Evolutionary conservation across 2,329 filamentous ascomycete species (phyloP).

Genomic region (Ophiostoma australiae): DNA sequence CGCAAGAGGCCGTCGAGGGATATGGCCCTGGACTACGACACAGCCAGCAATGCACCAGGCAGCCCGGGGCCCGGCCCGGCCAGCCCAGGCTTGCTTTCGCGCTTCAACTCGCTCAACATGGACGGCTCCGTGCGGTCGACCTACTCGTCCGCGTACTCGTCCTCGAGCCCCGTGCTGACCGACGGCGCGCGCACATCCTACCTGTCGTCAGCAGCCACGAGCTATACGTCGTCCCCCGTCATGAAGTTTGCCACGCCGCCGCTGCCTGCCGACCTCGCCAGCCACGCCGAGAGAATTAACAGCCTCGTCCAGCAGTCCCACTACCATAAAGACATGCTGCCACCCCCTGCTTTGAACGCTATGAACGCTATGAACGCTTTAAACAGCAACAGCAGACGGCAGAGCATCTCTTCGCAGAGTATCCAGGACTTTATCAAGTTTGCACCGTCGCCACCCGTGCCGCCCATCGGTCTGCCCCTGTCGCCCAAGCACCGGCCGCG

Average conservation of each 20-base stretch:
- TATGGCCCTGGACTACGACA: slow-evolving; percentile 23
- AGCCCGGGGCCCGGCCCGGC: neutral
- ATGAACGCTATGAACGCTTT: too few species aligned
- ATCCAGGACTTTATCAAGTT: slow-evolving; percentile 28
- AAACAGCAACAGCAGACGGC: neutral
- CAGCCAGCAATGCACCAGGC: neutral
- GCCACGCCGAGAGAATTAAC: neutral
- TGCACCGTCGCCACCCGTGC: slow-evolving; percentile 25
- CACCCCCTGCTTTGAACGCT: slow-evolving; percentile 1
- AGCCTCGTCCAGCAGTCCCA: neutral
- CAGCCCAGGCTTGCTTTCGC: slow-evolving; percentile 24
- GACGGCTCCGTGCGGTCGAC: slow-evolving; percentile 21
- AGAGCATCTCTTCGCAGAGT: slow-evolving; percentile 20
- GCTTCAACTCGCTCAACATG: slow-evolving; percentile 26
- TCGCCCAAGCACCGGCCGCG: slow-evolving; percentile 18
- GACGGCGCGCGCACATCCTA: slow-evolving; percentile 24
- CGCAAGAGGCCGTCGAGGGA: slow-evolving; percentile 23
- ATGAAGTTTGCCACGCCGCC: slow-evolving; percentile 17
- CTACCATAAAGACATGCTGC: slow-evolving; percentile 6
- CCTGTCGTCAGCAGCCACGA: slow-evolving; percentile 24
- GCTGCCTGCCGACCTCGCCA: neutral
- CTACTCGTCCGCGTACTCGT: slow-evolving; percentile 1
- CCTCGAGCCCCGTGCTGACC: slow-evolving; percentile 22
- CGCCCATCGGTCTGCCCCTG: slow-evolving; percentile 24
- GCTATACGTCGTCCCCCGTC: slow-evolving; percentile 25